These are phyloP conservation scores for Prunus padus DNA, from an alignment of 306 rosid species.

Conservation along the genomic window DNA sequence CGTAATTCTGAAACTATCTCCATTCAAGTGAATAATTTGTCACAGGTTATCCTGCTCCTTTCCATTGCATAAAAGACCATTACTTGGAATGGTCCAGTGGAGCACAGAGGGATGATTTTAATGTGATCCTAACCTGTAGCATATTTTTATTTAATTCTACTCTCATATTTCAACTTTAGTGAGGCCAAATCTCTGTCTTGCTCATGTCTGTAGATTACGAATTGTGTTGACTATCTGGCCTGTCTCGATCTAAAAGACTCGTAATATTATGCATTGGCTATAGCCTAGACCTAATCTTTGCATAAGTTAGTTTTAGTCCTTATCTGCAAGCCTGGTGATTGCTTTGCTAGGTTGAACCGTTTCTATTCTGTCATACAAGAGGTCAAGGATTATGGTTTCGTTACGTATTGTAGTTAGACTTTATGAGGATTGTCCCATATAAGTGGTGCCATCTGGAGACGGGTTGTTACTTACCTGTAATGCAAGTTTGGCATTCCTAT, in stretches of 20 bases:
- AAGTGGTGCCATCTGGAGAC: neutral
- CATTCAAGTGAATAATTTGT: neutral
- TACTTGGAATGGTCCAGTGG: neutral
- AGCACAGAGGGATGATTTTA: neutral
- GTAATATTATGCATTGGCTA: neutral
- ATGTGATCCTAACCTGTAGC: neutral
- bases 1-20: neutral
- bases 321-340: neutral
- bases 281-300: neutral
- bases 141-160: neutral
- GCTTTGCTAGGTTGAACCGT: neutral
- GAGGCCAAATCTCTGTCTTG: neutral
- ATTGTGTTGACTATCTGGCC: neutral
- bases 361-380: neutral
- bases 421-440: neutral
- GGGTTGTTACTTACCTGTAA: neutral
- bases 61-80: neutral
- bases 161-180: neutral
- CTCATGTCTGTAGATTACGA: neutral
- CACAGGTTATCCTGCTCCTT: neutral
- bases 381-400: conserved; percentile 4
- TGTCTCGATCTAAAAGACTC: neutral
- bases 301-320: neutral
- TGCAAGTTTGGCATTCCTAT: neutral
- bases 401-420: neutral